These are phyloP conservation scores for Ampelomyces quisqualis DNA, from an alignment of 2,329 filamentous ascomycete genomes.

Conservation along the genomic window DNA sequence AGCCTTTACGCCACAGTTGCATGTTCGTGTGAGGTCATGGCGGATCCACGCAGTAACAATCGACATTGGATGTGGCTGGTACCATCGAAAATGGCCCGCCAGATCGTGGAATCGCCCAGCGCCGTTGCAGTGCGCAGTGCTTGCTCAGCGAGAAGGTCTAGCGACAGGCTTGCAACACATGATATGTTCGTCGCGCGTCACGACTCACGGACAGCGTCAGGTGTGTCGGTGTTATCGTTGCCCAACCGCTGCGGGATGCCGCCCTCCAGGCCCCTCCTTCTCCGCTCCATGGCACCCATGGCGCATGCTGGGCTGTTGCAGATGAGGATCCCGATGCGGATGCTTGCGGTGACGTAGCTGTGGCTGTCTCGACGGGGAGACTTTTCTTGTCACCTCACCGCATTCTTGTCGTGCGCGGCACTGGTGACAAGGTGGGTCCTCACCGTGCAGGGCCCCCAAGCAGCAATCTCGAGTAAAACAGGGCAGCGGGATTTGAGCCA, in stretches of 20 bases:
- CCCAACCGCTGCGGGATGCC: neutral
- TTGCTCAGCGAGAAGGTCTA: neutral
- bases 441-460: neutral
- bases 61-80: constrained; percentile 3
- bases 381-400: neutral
- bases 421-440: too few species aligned
- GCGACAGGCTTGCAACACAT: too few species aligned
- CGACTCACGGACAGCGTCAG: too few species aligned
- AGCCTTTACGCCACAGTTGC: neutral
- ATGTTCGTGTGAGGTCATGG: constrained; percentile 3
- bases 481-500: constrained; percentile 1
- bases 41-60: constrained; percentile 15
- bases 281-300: constrained; percentile 2
- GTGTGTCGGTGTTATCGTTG: too few species aligned
- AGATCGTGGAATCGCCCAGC: neutral
- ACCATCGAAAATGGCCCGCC: neutral
- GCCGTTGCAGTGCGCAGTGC: neutral
- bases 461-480: constrained; percentile 1
- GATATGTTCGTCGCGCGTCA: neutral
- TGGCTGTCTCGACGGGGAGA: constrained; percentile 2
- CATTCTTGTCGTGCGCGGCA: neutral
- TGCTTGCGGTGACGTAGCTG: constrained; percentile 17
- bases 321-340: neutral
- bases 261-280: constrained; percentile 7
- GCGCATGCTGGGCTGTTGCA: neutral